Evolutionary conservation across 768 basidiomycete genomes (phyloP).

Genomic region (Tricholoma sp.): DNA sequence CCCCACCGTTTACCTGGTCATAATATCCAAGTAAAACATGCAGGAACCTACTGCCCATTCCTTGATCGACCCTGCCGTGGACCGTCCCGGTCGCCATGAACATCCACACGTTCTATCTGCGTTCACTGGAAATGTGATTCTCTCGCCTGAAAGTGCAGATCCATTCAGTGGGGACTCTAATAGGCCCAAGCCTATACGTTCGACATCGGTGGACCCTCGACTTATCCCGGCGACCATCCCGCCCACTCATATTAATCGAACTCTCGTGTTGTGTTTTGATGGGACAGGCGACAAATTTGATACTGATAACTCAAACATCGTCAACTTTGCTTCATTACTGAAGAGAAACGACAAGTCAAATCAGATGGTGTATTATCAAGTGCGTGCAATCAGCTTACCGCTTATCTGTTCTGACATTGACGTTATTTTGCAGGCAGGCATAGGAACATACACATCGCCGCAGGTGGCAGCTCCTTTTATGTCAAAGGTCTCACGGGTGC

Average conservation of each 20-base stretch:
- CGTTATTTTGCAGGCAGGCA: conserved; percentile 34
- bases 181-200: conserved; percentile 1
- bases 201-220: conserved; percentile 18
- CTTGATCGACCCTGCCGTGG: conserved; percentile 8
- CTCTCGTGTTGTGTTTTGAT: conserved; percentile 52
- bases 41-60: conserved; percentile 10
- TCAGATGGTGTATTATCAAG: conserved; percentile 60
- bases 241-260: conserved; percentile 31
- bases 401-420: conserved; percentile 5
- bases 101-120: conserved; percentile 4
- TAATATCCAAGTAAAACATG: conserved; percentile 6
- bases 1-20: neutral
- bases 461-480: conserved; percentile 30
- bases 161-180: neutral
- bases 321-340: conserved; percentile 43
- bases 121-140: neutral
- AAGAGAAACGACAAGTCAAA: conserved; percentile 47
- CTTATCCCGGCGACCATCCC: conserved; percentile 32
- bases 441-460: conserved; percentile 44
- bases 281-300: conserved; percentile 52
- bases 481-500: conserved; percentile 36
- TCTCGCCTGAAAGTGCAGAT: neutral
- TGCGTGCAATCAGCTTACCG: too few species aligned
- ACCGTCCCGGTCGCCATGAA: neutral
- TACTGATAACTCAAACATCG: conserved; percentile 51